Evolutionary conservation across 768 basidiomycete species (phyloP), one percentile per base, ranked within the genome.

Genomic region (Pisolithus orientalis): DNA sequence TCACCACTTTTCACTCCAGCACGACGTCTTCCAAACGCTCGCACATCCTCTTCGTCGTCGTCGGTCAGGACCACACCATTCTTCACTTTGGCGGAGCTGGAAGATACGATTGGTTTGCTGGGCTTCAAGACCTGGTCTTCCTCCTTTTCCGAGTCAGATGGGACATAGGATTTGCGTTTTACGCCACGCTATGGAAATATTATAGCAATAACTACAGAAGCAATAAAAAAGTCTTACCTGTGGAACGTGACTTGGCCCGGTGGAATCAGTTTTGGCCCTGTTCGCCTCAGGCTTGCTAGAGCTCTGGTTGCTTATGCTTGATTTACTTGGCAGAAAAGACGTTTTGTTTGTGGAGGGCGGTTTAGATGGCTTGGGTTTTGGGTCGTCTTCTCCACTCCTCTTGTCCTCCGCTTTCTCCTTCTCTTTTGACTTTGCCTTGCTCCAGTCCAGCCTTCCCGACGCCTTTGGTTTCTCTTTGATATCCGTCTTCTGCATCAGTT

Each of bases 401-500:
- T 51, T 53, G 29, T 51, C 52, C 25, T 24, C 16, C n/a, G 49
- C 46, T 1, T 52, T 47, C 24, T 44, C 61, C 38, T 62, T 64
- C 9, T 68, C 70, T 59, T 80, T 81, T 9, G 69, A 57, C 61
- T 79, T 79, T 27, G 78, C 77, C 56, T 78, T 83, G 64, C 80
- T 79, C 74, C 82, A 86, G 57, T 84, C 79, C 6, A 85, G 71
- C 59, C 79, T 82, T 5, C 82, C 83, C 2, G 74, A 63, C 28
- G 63, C 53, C 47, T 67, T 72, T 0, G 68, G 57, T 46, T 61
- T 72, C 60, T 62, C 64, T 42, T 52, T 67, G 7, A 53, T 29
- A 39, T 65, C 67, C 4, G 34, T 43, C 39, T 54, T 58, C 7
- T 50, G 39, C 31, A 62, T 7, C 52, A 44, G 6, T 8, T 57